Base-by-base conservation (phyloP, 2,329 filamentous ascomycete genomes). In the Aureobasidium sp. region DNA sequence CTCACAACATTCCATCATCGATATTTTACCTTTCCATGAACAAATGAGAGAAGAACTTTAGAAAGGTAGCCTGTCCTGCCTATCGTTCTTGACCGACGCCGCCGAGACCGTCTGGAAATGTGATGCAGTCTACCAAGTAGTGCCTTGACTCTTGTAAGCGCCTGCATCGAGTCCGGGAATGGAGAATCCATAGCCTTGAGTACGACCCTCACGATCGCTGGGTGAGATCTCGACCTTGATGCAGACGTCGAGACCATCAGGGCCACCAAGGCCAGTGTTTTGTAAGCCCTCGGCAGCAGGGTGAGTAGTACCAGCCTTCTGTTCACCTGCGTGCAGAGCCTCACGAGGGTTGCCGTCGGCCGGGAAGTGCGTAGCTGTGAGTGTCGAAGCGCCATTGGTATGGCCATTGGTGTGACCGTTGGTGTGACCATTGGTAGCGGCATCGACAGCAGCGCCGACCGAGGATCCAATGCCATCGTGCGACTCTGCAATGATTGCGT, bases 301-400 rank as follows among this genome's bases (percentile, higher is more conserved):
- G 81, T 98, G 94, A 36, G 81, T 82, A 0, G 94, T 94, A 4
- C 95, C 95, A 0, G 93, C 93, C 54, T 86, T 82, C n/a, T 89
- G 79, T 76, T 98, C 95, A 54, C 95, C 95, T 5, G 81, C 79
- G 75, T 95, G 91, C 45, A 98, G 84, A 29, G 91, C 88, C 2
- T 87, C 83, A 73, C 95, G 92, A 36, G 79, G 77, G 67, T 85
- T 85, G 84, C 66, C 88, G 89, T 67, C 67, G 7, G 69, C 62
- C 6, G 68, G 67, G 38, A 67, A 67, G 0, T 31, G 18, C 4
- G 20, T 45, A 9, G 53, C 62, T 8, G 51, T 48, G n/a, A 50
- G 29, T 29, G 56, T 47, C 9, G 54, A 45, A 16, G 61, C 56
- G n/a, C 40, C 65, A 36, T 70, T 69, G 29, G 45, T 38, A 15